Evolutionary conservation across 2,329 filamentous ascomycete genomes (phyloP).

Genomic region (Ilyonectria robusta): DNA sequence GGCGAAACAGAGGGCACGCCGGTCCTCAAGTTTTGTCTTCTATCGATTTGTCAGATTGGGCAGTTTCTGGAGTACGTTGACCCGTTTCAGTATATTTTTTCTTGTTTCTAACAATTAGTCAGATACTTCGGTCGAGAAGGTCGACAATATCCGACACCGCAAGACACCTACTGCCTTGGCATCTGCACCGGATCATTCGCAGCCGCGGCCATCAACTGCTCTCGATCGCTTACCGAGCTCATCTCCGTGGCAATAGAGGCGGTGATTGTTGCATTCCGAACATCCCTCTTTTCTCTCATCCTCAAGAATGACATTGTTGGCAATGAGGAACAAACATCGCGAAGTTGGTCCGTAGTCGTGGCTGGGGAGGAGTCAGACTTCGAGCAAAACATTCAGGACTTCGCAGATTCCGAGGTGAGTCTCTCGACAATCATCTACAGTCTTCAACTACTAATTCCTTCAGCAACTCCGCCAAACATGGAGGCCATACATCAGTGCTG

Average conservation of each 20-base stretch:
- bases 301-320: conserved; percentile 31
- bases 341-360: conserved; percentile 38
- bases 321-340: conserved; percentile 13
- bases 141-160: conserved; percentile 36
- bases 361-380: conserved; percentile 26
- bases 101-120: not conserved
- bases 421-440: not conserved
- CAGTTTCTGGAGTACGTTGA: conserved; percentile 45
- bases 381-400: conserved; percentile 25
- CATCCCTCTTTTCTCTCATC: conserved; percentile 38
- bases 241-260: conserved; percentile 39
- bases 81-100: not conserved
- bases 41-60: conserved; percentile 41
- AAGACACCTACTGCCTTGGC: conserved; percentile 40
- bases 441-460: not conserved
- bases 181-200: conserved; percentile 47
- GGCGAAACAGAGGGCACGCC: conserved; percentile 37
- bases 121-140: conserved; percentile 38
- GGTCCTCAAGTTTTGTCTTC: conserved; percentile 42
- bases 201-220: conserved; percentile 44
- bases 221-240: conserved; percentile 42
- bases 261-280: conserved; percentile 37
- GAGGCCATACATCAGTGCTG: conserved; percentile 45
- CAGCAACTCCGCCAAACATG: conserved; percentile 29
- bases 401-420: conserved; percentile 26